phyloP scores from a whole-genome alignment of 2,329 filamentous ascomycete genomes.

The Spiromastix sp. region DNA sequence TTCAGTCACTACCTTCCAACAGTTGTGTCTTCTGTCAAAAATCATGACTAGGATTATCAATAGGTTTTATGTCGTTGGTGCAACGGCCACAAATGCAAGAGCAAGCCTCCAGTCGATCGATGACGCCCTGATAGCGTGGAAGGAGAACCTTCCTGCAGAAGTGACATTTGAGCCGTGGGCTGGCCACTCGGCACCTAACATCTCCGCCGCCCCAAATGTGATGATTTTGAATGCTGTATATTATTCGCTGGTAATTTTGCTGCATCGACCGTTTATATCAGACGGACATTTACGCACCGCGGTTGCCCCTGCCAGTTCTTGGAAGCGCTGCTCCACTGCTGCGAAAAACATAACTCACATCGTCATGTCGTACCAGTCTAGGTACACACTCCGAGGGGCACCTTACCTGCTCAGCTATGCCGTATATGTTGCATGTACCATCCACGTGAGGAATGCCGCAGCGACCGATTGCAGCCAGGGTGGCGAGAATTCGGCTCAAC shows the following conservation, averaged over 20 bases:
- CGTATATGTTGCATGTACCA: slow-evolving; percentile 33
- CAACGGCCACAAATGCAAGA: slow-evolving; percentile 17
- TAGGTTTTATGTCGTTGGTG: slow-evolving; percentile 23
- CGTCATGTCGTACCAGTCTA: slow-evolving; percentile 24
- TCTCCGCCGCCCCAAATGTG: slow-evolving; percentile 18
- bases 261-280: slow-evolving; percentile 36
- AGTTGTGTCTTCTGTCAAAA: slow-evolving; percentile 25
- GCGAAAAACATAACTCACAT: slow-evolving; percentile 29
- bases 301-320: slow-evolving; percentile 16
- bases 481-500: slow-evolving; percentile 16
- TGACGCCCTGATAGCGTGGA: slow-evolving; percentile 17
- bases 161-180: slow-evolving; percentile 20
- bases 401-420: slow-evolving; percentile 35
- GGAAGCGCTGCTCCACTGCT: slow-evolving; percentile 25
- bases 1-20: slow-evolving; percentile 28
- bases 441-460: slow-evolving; percentile 31
- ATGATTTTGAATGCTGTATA: slow-evolving; percentile 27
- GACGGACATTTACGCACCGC: slow-evolving; percentile 20
- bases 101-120: slow-evolving; percentile 19
- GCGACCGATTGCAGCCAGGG: slow-evolving; percentile 13
- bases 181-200: slow-evolving; percentile 9
- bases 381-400: slow-evolving; percentile 30
- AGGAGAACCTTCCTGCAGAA: slow-evolving; percentile 17
- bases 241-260: slow-evolving; percentile 34
- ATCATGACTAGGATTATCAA: slow-evolving; percentile 31